Evolutionary conservation across 257 asterid genomes (phyloP).

Genomic region (Solanum neorickii): DNA sequence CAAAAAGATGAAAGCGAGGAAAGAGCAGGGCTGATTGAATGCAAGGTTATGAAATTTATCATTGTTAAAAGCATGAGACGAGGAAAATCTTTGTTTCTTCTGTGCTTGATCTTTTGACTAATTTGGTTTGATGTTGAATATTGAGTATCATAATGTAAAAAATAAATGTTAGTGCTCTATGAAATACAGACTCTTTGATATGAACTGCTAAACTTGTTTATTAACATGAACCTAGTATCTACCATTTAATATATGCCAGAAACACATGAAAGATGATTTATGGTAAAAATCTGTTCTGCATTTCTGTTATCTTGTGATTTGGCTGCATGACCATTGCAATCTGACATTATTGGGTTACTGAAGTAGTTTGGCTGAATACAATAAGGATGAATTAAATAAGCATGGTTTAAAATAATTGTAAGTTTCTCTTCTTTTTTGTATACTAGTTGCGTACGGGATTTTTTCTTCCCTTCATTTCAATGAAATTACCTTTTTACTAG

Average conservation of each 20-base stretch:
- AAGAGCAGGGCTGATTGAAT: constrained; percentile 40
- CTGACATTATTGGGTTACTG: background rate
- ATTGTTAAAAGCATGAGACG: background rate
- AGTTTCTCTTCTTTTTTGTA: background rate
- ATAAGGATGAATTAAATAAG: background rate
- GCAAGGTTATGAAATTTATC: constrained; percentile 46
- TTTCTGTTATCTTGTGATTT: background rate
- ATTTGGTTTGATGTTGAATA: background rate
- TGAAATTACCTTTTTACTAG: background rate
- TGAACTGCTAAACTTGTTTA: background rate
- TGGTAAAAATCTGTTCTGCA: background rate
- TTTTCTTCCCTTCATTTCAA: background rate
- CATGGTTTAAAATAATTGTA: background rate
- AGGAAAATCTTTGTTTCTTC: background rate
- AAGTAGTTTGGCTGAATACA: background rate
- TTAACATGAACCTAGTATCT: background rate
- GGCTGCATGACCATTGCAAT: background rate
- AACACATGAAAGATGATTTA: background rate
- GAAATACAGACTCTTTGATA: background rate
- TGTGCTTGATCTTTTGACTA: background rate
- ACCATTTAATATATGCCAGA: background rate
- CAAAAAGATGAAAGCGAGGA: constrained; percentile 32
- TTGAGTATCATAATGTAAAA: background rate
- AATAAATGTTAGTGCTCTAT: background rate
- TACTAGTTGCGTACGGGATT: background rate